Conservation (phyloP, 495 filamentous ascomycete genomes). For the Penicillium bialowiezense region DNA sequence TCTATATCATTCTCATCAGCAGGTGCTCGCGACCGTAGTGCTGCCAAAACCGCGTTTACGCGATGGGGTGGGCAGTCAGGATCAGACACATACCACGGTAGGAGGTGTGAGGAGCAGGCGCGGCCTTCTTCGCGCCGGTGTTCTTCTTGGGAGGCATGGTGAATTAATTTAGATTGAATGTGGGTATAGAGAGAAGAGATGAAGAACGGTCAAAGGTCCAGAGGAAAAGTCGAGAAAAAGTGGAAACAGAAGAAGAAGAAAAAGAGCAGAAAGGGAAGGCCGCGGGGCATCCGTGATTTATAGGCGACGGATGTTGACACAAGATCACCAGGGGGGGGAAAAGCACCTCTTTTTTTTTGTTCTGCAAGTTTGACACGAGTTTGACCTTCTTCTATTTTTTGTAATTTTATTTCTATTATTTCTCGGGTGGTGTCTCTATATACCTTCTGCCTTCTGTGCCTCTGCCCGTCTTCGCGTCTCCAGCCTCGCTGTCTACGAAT, state of each 20-base stretch:
- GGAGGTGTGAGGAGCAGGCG: slow-evolving; percentile 50
- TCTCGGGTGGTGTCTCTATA: background rate
- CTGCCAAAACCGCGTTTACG: slow-evolving; percentile 29
- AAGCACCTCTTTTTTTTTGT: slow-evolving; percentile 9
- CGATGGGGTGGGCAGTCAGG: slow-evolving; percentile 42
- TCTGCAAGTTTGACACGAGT: slow-evolving; percentile 6
- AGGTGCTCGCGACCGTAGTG: slow-evolving; percentile 42
- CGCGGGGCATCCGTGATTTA: slow-evolving; percentile 53
- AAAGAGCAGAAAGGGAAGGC: slow-evolving; percentile 37
- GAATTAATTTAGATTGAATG: slow-evolving; percentile 12
- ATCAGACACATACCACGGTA: slow-evolving; percentile 60
- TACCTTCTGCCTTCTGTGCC: too few species aligned
- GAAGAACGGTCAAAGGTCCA: too few species aligned
- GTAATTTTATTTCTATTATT: too few species aligned
- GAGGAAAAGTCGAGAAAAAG: slow-evolving; percentile 13
- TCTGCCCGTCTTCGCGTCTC: too few species aligned
- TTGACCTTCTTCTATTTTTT: too few species aligned
- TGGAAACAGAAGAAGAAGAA: slow-evolving; percentile 13
- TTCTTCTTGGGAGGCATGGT: slow-evolving; percentile 57
- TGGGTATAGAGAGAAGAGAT: slow-evolving; percentile 15
- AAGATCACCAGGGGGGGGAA: slow-evolving; percentile 33
- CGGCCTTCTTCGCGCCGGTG: slow-evolving; percentile 50
- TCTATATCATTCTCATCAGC: slow-evolving; percentile 52
- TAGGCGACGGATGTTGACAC: slow-evolving; percentile 47
- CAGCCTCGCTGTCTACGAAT: too few species aligned